Conservation (phyloP, 169 alveolate species). For the Amoebophrya sp. region DNA sequence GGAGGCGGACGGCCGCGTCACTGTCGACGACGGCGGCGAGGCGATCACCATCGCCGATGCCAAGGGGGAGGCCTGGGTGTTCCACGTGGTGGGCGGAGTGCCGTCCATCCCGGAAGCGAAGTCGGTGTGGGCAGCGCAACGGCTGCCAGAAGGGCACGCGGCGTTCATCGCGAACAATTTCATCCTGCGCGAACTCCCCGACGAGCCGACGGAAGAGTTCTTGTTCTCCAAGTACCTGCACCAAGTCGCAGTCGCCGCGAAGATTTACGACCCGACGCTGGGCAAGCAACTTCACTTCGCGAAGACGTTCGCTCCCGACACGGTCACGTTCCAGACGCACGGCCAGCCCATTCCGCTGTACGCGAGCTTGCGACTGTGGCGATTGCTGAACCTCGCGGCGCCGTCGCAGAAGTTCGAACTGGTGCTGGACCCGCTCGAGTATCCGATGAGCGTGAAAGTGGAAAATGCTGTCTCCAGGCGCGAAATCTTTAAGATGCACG, state of each 20-base stretch:
- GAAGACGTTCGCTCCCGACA: not conserved
- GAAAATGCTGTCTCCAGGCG: not conserved
- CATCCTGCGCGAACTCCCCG: constrained; percentile 7
- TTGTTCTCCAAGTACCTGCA: not conserved
- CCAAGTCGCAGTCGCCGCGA: not conserved
- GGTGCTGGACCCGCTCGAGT: not conserved
- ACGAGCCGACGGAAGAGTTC: constrained; percentile 12
- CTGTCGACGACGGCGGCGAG: constrained; percentile 15
- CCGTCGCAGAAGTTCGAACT: not conserved
- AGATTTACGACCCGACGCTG: not conserved
- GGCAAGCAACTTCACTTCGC: not conserved
- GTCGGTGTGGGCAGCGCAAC: constrained; percentile 15
- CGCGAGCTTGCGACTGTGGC: constrained; percentile 13
- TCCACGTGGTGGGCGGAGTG: constrained; percentile 14
- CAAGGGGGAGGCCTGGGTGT: constrained; percentile 10
- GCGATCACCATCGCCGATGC: constrained; percentile 9
- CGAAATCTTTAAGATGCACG: not conserved
- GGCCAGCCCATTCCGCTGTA: constrained; percentile 12
- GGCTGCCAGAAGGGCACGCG: constrained; percentile 7
- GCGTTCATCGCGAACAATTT: constrained; percentile 13
- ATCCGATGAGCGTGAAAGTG: not conserved
- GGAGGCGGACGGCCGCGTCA: not conserved
- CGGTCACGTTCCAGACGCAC: not conserved
- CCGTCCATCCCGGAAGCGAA: not conserved
- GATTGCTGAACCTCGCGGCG: not conserved